Conservation (phyloP, 139 green algal species). For the Pedinophyceae sp. region DNA sequence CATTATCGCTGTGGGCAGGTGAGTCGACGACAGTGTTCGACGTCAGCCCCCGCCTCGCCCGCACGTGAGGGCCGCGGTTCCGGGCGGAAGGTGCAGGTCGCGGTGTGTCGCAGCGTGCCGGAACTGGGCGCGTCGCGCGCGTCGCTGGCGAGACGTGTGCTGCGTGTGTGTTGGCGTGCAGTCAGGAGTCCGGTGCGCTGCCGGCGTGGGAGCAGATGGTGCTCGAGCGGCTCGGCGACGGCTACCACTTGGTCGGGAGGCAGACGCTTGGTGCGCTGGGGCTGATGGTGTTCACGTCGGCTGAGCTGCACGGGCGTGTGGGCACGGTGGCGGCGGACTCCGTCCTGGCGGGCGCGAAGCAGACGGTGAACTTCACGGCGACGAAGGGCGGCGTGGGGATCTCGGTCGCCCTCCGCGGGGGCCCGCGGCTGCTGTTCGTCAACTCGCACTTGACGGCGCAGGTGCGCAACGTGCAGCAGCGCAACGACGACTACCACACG, state of each 20-base stretch:
- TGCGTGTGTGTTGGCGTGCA: too few species aligned
- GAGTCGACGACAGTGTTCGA: not conserved
- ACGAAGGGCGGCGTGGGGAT: constrained; percentile 15
- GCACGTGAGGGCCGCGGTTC: not conserved
- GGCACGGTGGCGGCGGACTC: not conserved
- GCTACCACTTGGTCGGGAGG: not conserved
- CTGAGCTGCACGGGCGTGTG: not conserved
- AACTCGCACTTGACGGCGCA: constrained; percentile 13
- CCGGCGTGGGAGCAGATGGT: too few species aligned
- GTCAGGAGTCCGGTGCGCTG: too few species aligned
- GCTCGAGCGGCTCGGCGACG: not conserved
- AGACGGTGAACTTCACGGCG: constrained; percentile 3
- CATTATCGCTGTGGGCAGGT: not conserved
- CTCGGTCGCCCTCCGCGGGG: not conserved
- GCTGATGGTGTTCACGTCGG: not conserved
- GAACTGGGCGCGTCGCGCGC: too few species aligned
- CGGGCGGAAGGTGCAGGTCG: too few species aligned
- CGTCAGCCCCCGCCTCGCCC: not conserved
- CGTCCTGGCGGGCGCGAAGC: constrained; percentile 3
- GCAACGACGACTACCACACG: constrained; percentile 8
- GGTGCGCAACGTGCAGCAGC: constrained; percentile 3
- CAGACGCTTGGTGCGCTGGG: not conserved
- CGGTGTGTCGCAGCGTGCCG: too few species aligned
- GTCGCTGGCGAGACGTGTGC: too few species aligned
- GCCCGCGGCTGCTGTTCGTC: constrained; percentile 9